Evolutionary conservation across 805 yeast genomes (phyloP).

Genomic region (Soucietia sequanensis): DNA sequence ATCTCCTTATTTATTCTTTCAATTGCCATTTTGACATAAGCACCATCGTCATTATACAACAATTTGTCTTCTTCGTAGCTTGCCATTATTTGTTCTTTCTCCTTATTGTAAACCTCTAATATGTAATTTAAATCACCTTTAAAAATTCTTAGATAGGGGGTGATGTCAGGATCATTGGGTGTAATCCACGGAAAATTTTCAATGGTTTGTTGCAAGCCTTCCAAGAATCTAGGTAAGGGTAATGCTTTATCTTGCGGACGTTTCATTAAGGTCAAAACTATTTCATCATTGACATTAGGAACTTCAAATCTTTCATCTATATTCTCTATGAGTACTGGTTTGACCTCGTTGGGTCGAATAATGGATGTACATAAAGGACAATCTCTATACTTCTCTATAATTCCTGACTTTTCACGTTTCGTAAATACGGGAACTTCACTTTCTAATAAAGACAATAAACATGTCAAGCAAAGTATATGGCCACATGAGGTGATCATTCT

Average conservation of each 20-base stretch:
- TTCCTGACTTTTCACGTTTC: slow-evolving; percentile 32
- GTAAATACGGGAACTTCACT: slow-evolving; percentile 45
- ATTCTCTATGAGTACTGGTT: slow-evolving; percentile 58
- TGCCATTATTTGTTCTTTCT: slow-evolving; percentile 50
- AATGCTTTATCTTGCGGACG: slow-evolving; percentile 42
- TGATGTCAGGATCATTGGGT: slow-evolving; percentile 22
- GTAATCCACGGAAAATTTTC: slow-evolving; percentile 57
- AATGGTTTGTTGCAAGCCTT: slow-evolving; percentile 23
- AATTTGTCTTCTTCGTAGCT: slow-evolving; percentile 58
- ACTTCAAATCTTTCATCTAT: slow-evolving; percentile 55
- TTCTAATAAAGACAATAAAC: slow-evolving; percentile 70
- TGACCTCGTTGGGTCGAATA: slow-evolving; percentile 51
- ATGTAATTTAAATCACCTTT: slow-evolving; percentile 60
- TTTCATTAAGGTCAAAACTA: slow-evolving; percentile 62
- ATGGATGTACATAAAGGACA: slow-evolving; percentile 79
- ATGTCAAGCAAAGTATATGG: slow-evolving; percentile 82
- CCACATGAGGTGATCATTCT: slow-evolving; percentile 91
- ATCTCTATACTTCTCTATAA: slow-evolving; percentile 52
- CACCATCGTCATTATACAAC: slow-evolving; percentile 59
- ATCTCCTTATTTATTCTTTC: slow-evolving; percentile 51
- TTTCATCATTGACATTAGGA: slow-evolving; percentile 57
- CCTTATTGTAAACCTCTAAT: slow-evolving; percentile 54
- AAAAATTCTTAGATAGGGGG: slow-evolving; percentile 62
- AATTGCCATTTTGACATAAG: slow-evolving; percentile 54
- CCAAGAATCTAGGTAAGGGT: slow-evolving; percentile 47